Percentiles rank a stretch among this genome's conserved stretches.
phyloP scores from a whole-genome alignment of 306 rosid species.

The Ziziphus jujuba region DNA sequence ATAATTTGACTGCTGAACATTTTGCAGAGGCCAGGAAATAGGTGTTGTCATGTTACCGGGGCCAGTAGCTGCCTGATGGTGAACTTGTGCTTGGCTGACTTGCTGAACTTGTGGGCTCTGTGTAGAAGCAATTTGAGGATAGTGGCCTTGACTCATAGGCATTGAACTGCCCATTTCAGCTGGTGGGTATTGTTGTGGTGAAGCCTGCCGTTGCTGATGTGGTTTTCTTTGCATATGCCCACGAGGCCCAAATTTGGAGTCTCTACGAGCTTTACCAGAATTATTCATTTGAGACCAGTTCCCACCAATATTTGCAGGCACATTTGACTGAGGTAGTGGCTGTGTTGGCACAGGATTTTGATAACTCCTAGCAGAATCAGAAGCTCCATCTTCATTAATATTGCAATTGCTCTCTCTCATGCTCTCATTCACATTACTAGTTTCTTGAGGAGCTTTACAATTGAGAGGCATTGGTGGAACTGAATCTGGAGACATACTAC shows the following conservation, averaged over 20 bases:
- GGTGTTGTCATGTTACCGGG: slow-evolving; percentile 33
- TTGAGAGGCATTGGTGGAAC: slow-evolving; percentile 24
- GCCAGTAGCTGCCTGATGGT: slow-evolving; percentile 44
- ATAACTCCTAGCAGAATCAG: slow-evolving; percentile 38
- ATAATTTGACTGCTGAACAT: slow-evolving; percentile 43
- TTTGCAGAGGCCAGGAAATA: slow-evolving; percentile 49
- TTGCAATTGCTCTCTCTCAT: slow-evolving; percentile 29
- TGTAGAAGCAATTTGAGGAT: slow-evolving; percentile 33
- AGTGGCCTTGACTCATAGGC: slow-evolving; percentile 38
- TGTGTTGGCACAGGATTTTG: slow-evolving; percentile 35
- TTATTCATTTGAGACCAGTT: slow-evolving; percentile 44
- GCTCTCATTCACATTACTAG: slow-evolving; percentile 33
- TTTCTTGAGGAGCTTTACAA: slow-evolving; percentile 42
- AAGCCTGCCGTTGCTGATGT: slow-evolving; percentile 36
- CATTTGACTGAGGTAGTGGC: slow-evolving; percentile 34
- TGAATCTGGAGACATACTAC: slow-evolving; percentile 33
- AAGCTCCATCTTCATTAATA: slow-evolving; percentile 39
- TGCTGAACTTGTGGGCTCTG: slow-evolving; percentile 49
- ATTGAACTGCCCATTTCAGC: slow-evolving; percentile 43
- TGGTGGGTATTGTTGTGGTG: slow-evolving; percentile 43
- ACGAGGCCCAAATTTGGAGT: slow-evolving; percentile 39
- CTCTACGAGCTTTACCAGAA: slow-evolving; percentile 46
- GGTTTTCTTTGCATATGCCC: slow-evolving; percentile 47
- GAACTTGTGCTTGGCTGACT: slow-evolving; percentile 52
- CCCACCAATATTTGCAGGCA: slow-evolving; percentile 36